These are phyloP conservation scores for Fraxinus sp. DNA, from an alignment of 305 asterid genomes.

Conservation along the genomic window DNA sequence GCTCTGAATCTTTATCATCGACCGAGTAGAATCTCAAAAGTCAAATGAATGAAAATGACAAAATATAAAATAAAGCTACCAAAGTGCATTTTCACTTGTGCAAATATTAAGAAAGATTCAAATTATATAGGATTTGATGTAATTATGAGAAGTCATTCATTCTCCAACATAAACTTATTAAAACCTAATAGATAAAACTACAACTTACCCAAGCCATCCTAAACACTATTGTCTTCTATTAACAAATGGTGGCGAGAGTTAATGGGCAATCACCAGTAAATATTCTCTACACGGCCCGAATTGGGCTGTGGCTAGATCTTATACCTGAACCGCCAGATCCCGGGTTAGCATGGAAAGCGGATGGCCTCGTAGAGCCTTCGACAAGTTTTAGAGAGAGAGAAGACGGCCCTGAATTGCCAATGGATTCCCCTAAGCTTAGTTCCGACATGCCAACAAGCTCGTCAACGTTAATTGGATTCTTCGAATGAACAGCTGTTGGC, in stretches of 20 bases:
- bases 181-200: slow-evolving; percentile 35
- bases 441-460: slow-evolving; percentile 91
- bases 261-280: neutral
- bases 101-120: slow-evolving; percentile 25
- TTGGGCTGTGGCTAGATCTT: slow-evolving; percentile 66
- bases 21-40: neutral
- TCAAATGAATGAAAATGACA: neutral
- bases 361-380: slow-evolving; percentile 82
- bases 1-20: neutral
- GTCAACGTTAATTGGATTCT: slow-evolving; percentile 79
- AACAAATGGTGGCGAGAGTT: slow-evolving; percentile 36
- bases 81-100: neutral
- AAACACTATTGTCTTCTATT: slow-evolving; percentile 40
- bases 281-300: slow-evolving; percentile 65
- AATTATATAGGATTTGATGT: slow-evolving; percentile 25
- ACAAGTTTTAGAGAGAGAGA: slow-evolving; percentile 63
- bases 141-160: slow-evolving; percentile 23
- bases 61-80: neutral
- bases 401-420: slow-evolving; percentile 53
- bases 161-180: slow-evolving; percentile 45
- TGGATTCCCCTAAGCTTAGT: slow-evolving; percentile 78
- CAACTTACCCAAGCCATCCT: slow-evolving; percentile 30
- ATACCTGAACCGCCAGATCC: slow-evolving; percentile 55
- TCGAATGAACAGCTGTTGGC: slow-evolving; percentile 91
- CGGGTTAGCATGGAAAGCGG: slow-evolving; percentile 91